Evolutionary conservation across 2,329 filamentous ascomycete species (phyloP).

Genomic region (Westerdykella aurantiaca): DNA sequence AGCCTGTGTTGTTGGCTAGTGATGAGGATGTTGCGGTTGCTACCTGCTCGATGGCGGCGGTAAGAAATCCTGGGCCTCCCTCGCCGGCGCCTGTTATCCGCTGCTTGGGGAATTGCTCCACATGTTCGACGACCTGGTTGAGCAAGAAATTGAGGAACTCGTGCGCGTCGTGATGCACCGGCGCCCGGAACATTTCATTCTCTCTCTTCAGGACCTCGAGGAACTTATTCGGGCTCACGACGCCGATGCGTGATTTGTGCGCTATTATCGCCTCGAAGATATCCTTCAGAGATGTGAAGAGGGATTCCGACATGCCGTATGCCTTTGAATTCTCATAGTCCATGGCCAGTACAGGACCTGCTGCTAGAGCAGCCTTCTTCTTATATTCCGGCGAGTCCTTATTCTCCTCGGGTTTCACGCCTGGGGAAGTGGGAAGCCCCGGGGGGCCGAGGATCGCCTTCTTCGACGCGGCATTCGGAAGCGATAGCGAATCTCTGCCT

Average conservation of each 20-base stretch:
- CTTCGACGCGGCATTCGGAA: slow-evolving; percentile 25
- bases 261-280: slow-evolving; percentile 88
- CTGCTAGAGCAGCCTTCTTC: slow-evolving; percentile 89
- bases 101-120: slow-evolving; percentile 76
- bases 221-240: slow-evolving; percentile 87
- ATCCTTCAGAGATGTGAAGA: slow-evolving; percentile 92
- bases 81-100: slow-evolving; percentile 41
- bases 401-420: slow-evolving; percentile 78
- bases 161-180: slow-evolving; percentile 97
- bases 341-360: slow-evolving; percentile 80
- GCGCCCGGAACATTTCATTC: slow-evolving; percentile 94
- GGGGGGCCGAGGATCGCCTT: slow-evolving; percentile 23
- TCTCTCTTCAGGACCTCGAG: slow-evolving; percentile 89
- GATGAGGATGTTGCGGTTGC: slow-evolving; percentile 15
- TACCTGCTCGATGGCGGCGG: slow-evolving; percentile 1
- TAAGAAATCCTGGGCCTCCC: slow-evolving; percentile 9
- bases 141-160: slow-evolving; percentile 91
- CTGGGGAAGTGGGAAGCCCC: slow-evolving; percentile 33
- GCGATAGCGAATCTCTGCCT: slow-evolving; percentile 40
- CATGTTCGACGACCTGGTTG: slow-evolving; percentile 93
- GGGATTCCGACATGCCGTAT: slow-evolving; percentile 90
- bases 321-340: slow-evolving; percentile 70
- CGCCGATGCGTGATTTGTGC: slow-evolving; percentile 74
- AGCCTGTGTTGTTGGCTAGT: slow-evolving; percentile 47
- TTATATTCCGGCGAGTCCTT: slow-evolving; percentile 95